Conservation (phyloP, 2,329 filamentous ascomycete species). For the Exophiala sp. region DNA sequence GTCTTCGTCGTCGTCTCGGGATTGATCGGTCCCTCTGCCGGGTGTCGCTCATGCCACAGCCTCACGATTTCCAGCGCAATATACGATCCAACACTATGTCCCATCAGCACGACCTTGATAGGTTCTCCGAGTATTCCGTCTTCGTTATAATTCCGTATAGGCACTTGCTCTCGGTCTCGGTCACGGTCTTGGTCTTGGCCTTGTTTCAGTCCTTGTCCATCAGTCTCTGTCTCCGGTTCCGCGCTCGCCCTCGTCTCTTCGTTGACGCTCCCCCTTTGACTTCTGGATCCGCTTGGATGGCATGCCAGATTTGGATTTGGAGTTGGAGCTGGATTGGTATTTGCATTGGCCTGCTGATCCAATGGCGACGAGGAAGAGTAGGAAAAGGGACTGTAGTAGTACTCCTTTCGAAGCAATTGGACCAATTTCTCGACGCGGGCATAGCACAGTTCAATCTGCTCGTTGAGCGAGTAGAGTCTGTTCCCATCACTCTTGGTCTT, state of each 20-base stretch:
- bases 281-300: too few relatives aligned
- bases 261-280: too few relatives aligned
- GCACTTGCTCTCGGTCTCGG: not conserved
- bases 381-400: too few relatives aligned
- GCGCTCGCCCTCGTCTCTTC: too few relatives aligned
- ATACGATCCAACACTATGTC: constrained; percentile 69
- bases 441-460: constrained; percentile 48
- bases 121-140: not conserved
- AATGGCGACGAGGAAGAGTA: too few relatives aligned
- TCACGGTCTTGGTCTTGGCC: not conserved
- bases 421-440: constrained; percentile 40
- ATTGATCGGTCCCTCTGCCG: too few relatives aligned
- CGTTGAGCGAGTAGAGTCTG: constrained; percentile 25
- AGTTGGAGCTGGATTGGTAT: too few relatives aligned
- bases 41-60: constrained; percentile 43
- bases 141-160: too few relatives aligned
- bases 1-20: not conserved
- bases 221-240: too few relatives aligned
- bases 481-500: not conserved
- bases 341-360: too few relatives aligned
- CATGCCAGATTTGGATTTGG: too few relatives aligned
- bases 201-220: not conserved
- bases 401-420: constrained; percentile 16
- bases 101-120: constrained; percentile 56
- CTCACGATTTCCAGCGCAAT: constrained; percentile 64